Evolutionary conservation across 495 filamentous ascomycete species (phyloP).

Genomic region (Friedmanniomyces endolithicus): DNA sequence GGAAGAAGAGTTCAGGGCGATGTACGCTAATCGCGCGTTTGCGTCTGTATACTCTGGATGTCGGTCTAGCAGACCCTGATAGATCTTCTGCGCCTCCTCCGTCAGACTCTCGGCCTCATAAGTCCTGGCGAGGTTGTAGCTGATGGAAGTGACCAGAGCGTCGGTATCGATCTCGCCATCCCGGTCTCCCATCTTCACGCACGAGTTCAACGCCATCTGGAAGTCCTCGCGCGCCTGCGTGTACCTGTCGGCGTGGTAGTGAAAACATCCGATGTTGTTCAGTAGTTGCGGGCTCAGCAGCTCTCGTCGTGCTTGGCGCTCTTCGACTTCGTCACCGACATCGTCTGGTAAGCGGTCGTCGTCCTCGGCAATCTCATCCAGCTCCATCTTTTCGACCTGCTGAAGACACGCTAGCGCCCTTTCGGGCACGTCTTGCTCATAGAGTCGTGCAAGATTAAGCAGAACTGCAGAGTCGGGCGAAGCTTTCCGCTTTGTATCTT

Average conservation of each 20-base stretch:
- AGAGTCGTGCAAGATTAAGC: conserved; percentile 80
- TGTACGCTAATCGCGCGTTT: conserved; percentile 73
- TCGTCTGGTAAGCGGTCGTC: conserved; percentile 43
- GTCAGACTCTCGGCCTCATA: conserved; percentile 74
- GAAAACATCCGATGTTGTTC: conserved; percentile 94
- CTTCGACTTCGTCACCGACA: conserved; percentile 40
- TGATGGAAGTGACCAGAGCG: conserved; percentile 82
- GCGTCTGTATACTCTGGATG: conserved; percentile 90
- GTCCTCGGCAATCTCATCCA: conserved; percentile 57
- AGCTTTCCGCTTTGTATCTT: conserved; percentile 71
- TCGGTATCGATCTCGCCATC: conserved; percentile 53
- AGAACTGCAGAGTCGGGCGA: conserved; percentile 75
- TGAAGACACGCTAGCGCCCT: conserved; percentile 82
- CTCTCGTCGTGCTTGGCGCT: conserved; percentile 37
- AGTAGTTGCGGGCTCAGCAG: conserved; percentile 76
- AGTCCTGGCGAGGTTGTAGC: conserved; percentile 91
- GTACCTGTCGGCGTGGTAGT: conserved; percentile 75
- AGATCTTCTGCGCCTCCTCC: conserved; percentile 75
- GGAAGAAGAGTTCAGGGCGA: conserved; percentile 54
- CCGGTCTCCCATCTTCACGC: conserved; percentile 54
- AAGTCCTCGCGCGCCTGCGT: conserved; percentile 73
- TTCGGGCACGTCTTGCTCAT: conserved; percentile 72
- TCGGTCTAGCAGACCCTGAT: conserved; percentile 67
- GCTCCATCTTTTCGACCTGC: conserved; percentile 77
- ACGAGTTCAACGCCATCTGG: conserved; percentile 75